Base-by-base conservation (phyloP, 345 rosid genomes). In the Carallia brachiata region DNA sequence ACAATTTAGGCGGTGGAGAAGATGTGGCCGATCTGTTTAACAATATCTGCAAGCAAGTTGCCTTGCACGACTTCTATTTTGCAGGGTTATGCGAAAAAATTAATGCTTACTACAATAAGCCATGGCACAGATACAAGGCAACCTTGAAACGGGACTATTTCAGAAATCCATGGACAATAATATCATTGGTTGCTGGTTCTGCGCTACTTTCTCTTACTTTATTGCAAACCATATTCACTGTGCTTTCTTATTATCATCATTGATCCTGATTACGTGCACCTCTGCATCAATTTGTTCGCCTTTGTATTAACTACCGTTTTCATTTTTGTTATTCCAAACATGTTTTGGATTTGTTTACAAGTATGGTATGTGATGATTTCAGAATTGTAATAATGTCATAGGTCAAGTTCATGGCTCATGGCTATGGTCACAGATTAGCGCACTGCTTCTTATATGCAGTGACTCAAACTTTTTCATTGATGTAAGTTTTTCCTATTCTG, bases 11-110 rank as follows among this genome's bases (percentile, higher is more conserved):
- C 4, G 72, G 72, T 0, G 9, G 65, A 18, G 62, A 69, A 3
- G 72, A 69, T n/a, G 72, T 69, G 7, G 18, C 72, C 7, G 65
- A 6, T 9, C 50, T 69, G n/a, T 56, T 69, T 31, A 69, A 69
- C 36, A 56, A 69, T 10, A 69, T 69, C 55, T 59, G 58, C 63
- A 69, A 60, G 72, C 72, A 69, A 50, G 39, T 60, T 31, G 65
- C n/a, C 39, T 15, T 69, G 36, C 12, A n/a, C n/a, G 72, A 69
- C 12, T 59, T 59, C 31, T 34, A 31, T 19, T 60, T 57, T 36
- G 48, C 8, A 6, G 59, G 57, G 47, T 8, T 69, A n/a, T 59
- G 65, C 19, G 65, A 69, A 39, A 1, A 48, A 6, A 57, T 69
- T 57, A 60, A 69, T 32, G 53, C 37, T 8, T 16, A 32, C 56